Conservation (phyloP, 2,329 filamentous ascomycete genomes). For the Verticillium isaacii region DNA sequence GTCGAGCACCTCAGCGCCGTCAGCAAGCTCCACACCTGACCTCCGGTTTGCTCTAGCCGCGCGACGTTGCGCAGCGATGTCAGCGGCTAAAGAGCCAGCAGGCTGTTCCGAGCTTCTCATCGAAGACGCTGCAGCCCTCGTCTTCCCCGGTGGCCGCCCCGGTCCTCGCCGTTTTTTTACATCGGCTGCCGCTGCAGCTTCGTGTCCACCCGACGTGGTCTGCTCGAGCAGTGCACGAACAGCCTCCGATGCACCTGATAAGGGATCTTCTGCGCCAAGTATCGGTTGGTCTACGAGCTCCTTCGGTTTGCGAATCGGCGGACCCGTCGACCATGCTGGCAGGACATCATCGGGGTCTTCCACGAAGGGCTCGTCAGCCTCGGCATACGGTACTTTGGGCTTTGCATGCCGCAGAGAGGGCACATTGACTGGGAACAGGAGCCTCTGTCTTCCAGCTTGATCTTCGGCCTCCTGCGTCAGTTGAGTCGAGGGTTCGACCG, state of each 20-base stretch:
- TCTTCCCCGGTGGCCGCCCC: slow-evolving; percentile 24
- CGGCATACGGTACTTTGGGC: slow-evolving; percentile 45
- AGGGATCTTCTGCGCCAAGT: background rate
- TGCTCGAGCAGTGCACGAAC: slow-evolving; percentile 22
- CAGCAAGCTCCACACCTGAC: slow-evolving; percentile 7
- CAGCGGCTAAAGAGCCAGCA: slow-evolving; percentile 6
- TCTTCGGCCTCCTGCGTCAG: slow-evolving; percentile 3
- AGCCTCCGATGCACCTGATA: slow-evolving; percentile 24
- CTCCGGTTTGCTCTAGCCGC: slow-evolving; percentile 10
- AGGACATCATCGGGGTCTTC: slow-evolving; percentile 39
- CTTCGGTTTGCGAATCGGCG: background rate
- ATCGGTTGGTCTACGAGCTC: background rate
- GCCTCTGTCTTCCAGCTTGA: background rate
- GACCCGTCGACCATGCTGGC: slow-evolving; percentile 10
- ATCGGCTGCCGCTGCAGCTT: slow-evolving; percentile 2
- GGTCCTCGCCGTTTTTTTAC: slow-evolving; percentile 12
- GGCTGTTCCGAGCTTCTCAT: slow-evolving; percentile 1
- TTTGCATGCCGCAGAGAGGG: slow-evolving; percentile 48
- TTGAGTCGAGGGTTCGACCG: slow-evolving; percentile 10
- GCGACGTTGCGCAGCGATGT: slow-evolving; percentile 8
- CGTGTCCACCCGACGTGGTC: slow-evolving; percentile 6
- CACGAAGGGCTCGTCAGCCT: slow-evolving; percentile 34
- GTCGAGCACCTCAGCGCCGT: background rate
- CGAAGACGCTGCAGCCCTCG: slow-evolving; percentile 1
- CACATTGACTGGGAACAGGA: slow-evolving; percentile 27